Conservation (phyloP, 1,284 basidiomycete genomes). For the Athelia sp. region DNA sequence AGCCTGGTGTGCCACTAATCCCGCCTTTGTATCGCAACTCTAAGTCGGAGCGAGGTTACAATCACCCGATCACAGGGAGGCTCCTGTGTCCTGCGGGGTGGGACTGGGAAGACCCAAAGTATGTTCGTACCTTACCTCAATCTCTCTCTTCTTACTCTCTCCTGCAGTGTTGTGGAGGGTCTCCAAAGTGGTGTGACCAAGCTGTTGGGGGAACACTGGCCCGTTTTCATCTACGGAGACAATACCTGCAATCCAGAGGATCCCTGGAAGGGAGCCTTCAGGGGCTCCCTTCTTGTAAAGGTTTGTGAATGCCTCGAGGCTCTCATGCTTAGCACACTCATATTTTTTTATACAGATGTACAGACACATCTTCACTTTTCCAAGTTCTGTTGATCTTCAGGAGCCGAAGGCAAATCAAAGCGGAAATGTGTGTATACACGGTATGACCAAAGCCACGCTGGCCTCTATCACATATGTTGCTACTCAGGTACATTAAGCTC, state of each 20-base stretch:
- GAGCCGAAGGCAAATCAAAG: neutral
- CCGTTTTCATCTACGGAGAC: slow-evolving; percentile 1
- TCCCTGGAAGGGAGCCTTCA: slow-evolving; percentile 3
- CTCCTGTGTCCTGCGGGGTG: slow-evolving; percentile 4
- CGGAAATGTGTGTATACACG: neutral
- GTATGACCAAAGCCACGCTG: neutral
- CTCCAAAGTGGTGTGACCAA: slow-evolving; percentile 1
- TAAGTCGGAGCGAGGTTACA: slow-evolving; percentile 3
- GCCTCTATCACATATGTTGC: slow-evolving; percentile 1
- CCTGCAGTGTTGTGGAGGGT: neutral
- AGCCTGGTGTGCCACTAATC: slow-evolving; percentile 2
- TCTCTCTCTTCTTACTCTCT: neutral
- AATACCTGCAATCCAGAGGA: neutral
- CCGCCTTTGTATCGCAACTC: slow-evolving; percentile 5
- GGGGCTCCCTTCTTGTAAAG: neutral
- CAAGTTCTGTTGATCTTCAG: neutral
- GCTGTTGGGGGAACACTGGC: slow-evolving; percentile 4
- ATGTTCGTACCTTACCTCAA: neutral
- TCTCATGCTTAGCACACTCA: too few relatives aligned
- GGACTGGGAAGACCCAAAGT: slow-evolving; percentile 2
- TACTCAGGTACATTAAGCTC: neutral
- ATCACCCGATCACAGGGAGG: slow-evolving; percentile 1
- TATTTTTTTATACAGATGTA: neutral
- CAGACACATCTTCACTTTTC: slow-evolving; percentile 1
- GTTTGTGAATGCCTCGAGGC: neutral